A percentile compares a stretch with the other conserved stretches of the same genome.
phyloP scores from a whole-genome alignment of 345 rosid genomes.

The Eucalyptus paniculata region DNA sequence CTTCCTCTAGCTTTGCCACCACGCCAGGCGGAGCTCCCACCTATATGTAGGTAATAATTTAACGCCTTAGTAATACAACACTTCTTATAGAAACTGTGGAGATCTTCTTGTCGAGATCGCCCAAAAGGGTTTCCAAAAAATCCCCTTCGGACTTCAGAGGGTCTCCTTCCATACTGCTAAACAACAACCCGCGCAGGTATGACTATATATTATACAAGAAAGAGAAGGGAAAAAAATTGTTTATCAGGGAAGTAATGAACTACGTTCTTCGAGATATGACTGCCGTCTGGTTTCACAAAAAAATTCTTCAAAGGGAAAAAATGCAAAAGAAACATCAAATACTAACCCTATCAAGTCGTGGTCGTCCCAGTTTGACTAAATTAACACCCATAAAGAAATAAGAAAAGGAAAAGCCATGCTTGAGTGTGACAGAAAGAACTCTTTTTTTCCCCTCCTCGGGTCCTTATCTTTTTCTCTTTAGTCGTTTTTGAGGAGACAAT shows the following conservation, averaged over 20 bases:
- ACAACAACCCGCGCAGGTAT: background rate
- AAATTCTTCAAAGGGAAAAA: background rate
- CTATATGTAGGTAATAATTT: conserved; percentile 7
- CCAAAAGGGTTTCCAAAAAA: background rate
- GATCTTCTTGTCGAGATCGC: background rate
- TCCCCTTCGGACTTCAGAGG: background rate
- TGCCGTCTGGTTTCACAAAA: background rate
- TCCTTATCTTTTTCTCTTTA: background rate
- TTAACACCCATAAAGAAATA: background rate
- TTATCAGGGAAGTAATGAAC: background rate
- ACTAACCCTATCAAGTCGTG: background rate
- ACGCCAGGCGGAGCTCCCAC: conserved; percentile 96
- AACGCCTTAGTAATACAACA: background rate
- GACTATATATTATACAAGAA: background rate
- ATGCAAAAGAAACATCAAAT: background rate
- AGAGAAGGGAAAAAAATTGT: background rate
- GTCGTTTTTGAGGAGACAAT: background rate
- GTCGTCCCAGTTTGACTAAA: background rate
- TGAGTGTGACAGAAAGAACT: background rate
- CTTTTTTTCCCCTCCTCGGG: background rate
- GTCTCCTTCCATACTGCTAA: background rate
- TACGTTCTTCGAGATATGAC: background rate
- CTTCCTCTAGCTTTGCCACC: conserved; percentile 72
- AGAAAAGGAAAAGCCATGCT: background rate
- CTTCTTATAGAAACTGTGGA: background rate